These are phyloP conservation scores for Coemansia sp. DNA, from an alignment of 192 early-diverging fungal species.

Conservation along the genomic window DNA sequence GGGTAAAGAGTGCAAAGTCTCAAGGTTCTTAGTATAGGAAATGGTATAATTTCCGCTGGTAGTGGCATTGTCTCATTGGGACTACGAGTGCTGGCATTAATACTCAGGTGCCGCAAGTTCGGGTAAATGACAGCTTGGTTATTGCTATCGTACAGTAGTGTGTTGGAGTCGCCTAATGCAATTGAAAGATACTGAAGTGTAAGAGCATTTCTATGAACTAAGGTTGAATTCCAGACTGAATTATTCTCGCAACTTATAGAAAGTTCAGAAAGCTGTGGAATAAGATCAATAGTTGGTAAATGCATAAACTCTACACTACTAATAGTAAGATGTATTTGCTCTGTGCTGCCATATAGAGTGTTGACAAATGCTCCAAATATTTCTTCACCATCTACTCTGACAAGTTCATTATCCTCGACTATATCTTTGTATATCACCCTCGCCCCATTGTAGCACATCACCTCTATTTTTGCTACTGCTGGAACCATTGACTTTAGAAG, in stretches of 20 bases:
- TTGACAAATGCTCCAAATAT: neutral
- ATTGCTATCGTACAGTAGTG: neutral
- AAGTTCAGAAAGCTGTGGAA: neutral
- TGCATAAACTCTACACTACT: neutral
- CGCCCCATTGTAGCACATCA: neutral
- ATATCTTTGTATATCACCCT: neutral
- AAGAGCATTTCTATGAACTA: neutral
- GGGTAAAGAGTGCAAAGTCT: neutral
- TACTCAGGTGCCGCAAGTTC: neutral
- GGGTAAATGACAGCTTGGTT: neutral
- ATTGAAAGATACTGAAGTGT: neutral
- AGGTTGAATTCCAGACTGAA: neutral
- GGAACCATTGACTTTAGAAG: neutral
- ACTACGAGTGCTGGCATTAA: neutral
- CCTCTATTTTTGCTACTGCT: neutral
- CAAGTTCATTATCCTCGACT: neutral
- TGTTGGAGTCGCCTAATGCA: neutral
- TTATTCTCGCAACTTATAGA: neutral
- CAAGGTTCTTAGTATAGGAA: slow-evolving; percentile 6
- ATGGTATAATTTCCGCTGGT: neutral
- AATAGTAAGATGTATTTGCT: neutral
- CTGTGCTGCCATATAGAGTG: neutral
- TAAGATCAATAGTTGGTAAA: neutral
- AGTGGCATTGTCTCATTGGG: neutral
- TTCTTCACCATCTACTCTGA: neutral